Evolutionary conservation across 129 eudicot genomes (phyloP), one percentile per base, ranked within the genome.

Genomic region (Kitagawia praeruptora): DNA sequence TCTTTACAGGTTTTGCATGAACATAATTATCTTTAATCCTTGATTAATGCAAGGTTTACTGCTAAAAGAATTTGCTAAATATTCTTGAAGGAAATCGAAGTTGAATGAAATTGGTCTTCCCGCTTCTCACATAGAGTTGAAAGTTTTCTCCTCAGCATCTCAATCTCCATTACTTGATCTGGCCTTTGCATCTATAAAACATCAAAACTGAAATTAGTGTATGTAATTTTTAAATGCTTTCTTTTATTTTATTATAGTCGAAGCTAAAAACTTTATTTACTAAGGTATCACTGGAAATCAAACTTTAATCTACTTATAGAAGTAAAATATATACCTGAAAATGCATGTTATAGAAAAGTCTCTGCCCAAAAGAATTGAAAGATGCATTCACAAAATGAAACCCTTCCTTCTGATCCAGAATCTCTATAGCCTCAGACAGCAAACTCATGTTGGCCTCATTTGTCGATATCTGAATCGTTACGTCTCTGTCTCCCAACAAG

Each of bases 381-480:
- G 82, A 77, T 18, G 71, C 70, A 78, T 81, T 76, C 3, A 85
- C 48, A 8, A 85, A 78, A 13, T 34, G 38, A 73, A 81, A 70
- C 39, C 82, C 85, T 21, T 81, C 74, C 41, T 85, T 47, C 49
- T 81, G n/a, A n/a, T n/a, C 82, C 16, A 77, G 13, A 28, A 53
- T 28, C 28, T 27, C 66, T 7, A 85, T 13, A 49, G 58, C 85
- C 56, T 78, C 74, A 10, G 73, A 54, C 16, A 73, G 15, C 15
- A 81, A 28, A 48, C 39, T 48, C 49, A 56, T 71, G 11, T 70
- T 41, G 38, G 75, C 34, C 37, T 78, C 75, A 19, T 61, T 8
- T 1, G 79, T 46, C 0, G 80, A 85, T 38, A 85, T 81, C 45
- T 81, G 87, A 70, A 85, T 49, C 13, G 38, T 75, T 23, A 81